Percentiles rank a stretch among this genome's conserved stretches.
Evolutionary conservation across 208 protist genomes (phyloP).

Genomic region (Leishmania turanica): DNA sequence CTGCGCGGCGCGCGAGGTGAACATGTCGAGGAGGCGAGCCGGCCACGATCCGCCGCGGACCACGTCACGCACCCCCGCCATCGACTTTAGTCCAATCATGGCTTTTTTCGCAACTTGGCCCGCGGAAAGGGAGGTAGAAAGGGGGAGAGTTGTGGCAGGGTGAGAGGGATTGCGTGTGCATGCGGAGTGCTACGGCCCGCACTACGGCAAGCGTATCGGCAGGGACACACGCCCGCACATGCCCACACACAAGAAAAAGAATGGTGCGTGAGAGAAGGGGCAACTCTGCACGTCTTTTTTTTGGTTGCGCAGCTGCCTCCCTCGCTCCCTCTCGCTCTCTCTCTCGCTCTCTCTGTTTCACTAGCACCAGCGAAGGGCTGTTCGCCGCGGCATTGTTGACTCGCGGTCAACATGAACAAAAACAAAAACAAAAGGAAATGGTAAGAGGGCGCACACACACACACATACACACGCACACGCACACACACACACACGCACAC

Average conservation of each 20-base stretch:
- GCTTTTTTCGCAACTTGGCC: neutral
- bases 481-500: neutral
- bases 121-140: neutral
- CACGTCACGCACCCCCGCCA: conserved; percentile 87
- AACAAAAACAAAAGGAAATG: neutral
- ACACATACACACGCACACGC: neutral
- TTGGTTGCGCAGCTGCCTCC: neutral
- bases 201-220: neutral
- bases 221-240: neutral
- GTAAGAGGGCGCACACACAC: neutral
- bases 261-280: neutral
- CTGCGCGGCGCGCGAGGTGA: conserved; percentile 29
- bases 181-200: neutral
- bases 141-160: neutral
- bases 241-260: neutral
- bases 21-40: conserved; percentile 42
- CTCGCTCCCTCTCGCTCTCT: too few relatives aligned
- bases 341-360: conserved; percentile 6
- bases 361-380: neutral
- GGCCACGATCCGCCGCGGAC: conserved; percentile 43
- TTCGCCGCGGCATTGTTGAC: neutral
- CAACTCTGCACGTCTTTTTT: neutral
- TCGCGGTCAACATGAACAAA: neutral
- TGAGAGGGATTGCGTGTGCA: neutral
- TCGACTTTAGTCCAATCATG: conserved; percentile 75